These are phyloP conservation scores for Cladosporium sp. DNA, from an alignment of 2,329 filamentous ascomycete species.

Conservation along the genomic window DNA sequence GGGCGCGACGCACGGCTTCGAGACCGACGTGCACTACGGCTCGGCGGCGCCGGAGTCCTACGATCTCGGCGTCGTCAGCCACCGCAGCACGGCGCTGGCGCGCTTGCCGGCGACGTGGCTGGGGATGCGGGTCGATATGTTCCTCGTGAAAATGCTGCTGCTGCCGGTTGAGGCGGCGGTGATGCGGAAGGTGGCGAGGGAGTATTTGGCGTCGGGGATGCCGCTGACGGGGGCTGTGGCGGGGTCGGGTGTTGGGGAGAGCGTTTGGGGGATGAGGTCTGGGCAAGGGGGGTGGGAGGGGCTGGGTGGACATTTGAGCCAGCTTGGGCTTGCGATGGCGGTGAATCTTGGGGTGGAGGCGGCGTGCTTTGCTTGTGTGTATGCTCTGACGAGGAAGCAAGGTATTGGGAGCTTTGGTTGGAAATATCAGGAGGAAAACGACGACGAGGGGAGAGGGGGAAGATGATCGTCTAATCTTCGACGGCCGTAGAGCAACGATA, in stretches of 20 bases:
- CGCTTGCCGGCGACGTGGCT: slow-evolving; percentile 20
- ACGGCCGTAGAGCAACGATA: no score
- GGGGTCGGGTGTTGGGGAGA: neutral
- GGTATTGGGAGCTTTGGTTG: slow-evolving; percentile 19
- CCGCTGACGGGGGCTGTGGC: slow-evolving; percentile 2
- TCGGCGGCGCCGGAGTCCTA: neutral
- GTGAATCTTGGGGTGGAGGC: slow-evolving; percentile 16
- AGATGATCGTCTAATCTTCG: no score
- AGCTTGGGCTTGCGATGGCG: slow-evolving; percentile 21
- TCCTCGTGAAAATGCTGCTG: slow-evolving; percentile 18
- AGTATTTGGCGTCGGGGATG: slow-evolving; percentile 15
- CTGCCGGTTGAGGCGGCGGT: slow-evolving; percentile 23
- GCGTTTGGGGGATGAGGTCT: neutral
- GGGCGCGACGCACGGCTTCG: neutral
- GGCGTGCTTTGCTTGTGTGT: slow-evolving; percentile 18
- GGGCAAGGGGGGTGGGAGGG: neutral
- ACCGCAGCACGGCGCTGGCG: slow-evolving; percentile 17
- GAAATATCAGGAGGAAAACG: slow-evolving; percentile 7
- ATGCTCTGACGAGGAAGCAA: slow-evolving; percentile 13
- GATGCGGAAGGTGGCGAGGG: slow-evolving; percentile 17
- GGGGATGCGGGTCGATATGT: slow-evolving; percentile 17
- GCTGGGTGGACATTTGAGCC: slow-evolving; percentile 7
- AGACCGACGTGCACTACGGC: slow-evolving; percentile 1
- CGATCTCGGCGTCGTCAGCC: neutral
- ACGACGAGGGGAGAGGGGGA: neutral